Conservation (phyloP, 768 basidiomycete genomes). For the Leucosporidium creatinivorum region DNA sequence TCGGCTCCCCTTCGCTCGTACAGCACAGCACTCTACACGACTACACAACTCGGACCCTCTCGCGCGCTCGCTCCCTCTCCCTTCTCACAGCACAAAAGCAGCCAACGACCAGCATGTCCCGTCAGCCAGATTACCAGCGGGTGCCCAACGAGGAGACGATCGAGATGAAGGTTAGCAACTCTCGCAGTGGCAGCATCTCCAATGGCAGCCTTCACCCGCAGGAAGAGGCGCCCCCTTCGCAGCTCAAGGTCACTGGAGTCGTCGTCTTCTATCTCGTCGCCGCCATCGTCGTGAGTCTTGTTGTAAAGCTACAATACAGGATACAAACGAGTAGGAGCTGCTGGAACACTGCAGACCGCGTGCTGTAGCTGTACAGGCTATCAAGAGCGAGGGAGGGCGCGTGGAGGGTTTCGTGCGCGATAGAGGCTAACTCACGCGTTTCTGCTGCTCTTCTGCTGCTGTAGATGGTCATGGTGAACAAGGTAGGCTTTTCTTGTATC, state of each 20-base stretch:
- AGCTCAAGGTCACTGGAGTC: slow-evolving; percentile 1
- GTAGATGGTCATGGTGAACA: slow-evolving; percentile 86
- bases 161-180: slow-evolving; percentile 1
- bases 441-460: neutral
- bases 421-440: neutral
- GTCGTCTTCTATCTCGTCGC: slow-evolving; percentile 74
- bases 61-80: too few species aligned
- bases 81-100: too few species aligned
- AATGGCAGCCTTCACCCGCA: neutral
- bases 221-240: neutral
- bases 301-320: slow-evolving; percentile 2
- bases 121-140: slow-evolving; percentile 21
- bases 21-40: too few species aligned
- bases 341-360: too few species aligned
- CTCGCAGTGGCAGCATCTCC: neutral
- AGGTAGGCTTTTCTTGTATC: slow-evolving; percentile 4
- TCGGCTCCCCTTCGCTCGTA: too few species aligned
- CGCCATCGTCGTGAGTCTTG: slow-evolving; percentile 64
- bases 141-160: slow-evolving; percentile 15
- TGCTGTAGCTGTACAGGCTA: too few species aligned
- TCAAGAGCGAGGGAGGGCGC: neutral
- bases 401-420: neutral
- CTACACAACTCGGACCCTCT: too few species aligned
- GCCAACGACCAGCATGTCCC: neutral
- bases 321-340: neutral